Evolutionary conservation across 2,329 filamentous ascomycete genomes (phyloP).

Genomic region (Colletotrichum eleusines): DNA sequence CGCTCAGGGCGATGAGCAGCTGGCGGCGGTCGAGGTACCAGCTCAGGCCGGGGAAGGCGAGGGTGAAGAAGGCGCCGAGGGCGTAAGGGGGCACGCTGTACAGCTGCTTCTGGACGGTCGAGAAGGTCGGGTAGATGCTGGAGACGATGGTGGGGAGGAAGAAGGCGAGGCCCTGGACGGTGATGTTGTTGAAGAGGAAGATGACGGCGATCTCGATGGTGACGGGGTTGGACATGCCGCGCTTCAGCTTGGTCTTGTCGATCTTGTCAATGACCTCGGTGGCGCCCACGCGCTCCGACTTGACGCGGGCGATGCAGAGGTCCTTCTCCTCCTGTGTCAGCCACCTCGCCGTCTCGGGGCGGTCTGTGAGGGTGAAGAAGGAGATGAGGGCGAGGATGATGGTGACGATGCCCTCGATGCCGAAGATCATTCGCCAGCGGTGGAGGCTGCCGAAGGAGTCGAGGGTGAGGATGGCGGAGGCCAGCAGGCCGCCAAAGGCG

Average conservation of each 20-base stretch:
- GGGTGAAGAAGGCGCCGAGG: conserved; percentile 75
- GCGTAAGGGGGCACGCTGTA: conserved; percentile 78
- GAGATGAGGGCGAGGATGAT: conserved; percentile 61
- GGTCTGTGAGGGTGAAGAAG: conserved; percentile 75
- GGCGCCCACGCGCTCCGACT: conserved; percentile 74
- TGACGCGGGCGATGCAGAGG: conserved; percentile 74
- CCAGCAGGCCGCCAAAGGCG: conserved; percentile 77
- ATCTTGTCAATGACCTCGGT: conserved; percentile 72
- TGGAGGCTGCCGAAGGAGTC: conserved; percentile 67
- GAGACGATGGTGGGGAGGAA: conserved; percentile 77
- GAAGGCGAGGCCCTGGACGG: conserved; percentile 77
- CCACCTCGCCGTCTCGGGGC: conserved; percentile 76
- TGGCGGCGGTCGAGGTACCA: conserved; percentile 71
- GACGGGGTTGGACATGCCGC: conserved; percentile 74
- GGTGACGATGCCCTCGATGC: conserved; percentile 74
- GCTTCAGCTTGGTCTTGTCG: conserved; percentile 68
- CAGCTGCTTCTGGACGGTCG: conserved; percentile 73
- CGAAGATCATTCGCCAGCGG: conserved; percentile 77
- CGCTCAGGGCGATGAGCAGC: conserved; percentile 69
- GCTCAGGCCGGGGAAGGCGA: conserved; percentile 71
- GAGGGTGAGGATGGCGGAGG: conserved; percentile 73
- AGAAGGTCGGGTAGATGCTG: conserved; percentile 72
- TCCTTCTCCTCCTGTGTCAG: conserved; percentile 74
- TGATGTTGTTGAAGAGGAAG: conserved; percentile 76
- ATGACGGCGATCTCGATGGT: conserved; percentile 68